Conservation (phyloP, 345 rosid species). For the Citrus trifoliata region DNA sequence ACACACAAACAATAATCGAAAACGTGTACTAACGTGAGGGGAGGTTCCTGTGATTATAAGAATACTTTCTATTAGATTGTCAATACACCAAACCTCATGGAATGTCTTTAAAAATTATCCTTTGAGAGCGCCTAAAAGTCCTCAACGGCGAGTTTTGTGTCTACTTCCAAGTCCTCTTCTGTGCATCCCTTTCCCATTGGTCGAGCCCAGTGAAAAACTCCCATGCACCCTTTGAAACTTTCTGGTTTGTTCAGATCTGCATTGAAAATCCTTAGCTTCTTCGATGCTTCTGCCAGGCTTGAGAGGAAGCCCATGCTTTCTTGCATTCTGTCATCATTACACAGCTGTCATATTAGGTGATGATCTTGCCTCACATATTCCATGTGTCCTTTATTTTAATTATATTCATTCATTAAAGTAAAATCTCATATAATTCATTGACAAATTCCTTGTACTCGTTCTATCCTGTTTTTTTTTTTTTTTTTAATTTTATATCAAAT, state of each 20-base stretch:
- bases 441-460: no score
- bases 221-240: conserved; percentile 53
- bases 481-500: no score
- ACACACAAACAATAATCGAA: no score
- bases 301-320: conserved; percentile 49
- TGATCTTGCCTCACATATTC: no score
- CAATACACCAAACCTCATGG: no score
- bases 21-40: no score
- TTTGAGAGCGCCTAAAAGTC: conserved; percentile 44
- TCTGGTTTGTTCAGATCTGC: conserved; percentile 54
- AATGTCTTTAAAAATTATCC: neutral
- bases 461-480: no score
- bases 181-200: conserved; percentile 25
- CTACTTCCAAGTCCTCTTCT: conserved; percentile 39
- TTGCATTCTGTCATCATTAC: conserved; percentile 25
- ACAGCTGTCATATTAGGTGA: no score
- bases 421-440: no score
- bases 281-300: conserved; percentile 47
- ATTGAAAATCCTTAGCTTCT: conserved; percentile 37
- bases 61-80: no score
- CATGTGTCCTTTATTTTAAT: no score
- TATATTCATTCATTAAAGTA: no score
- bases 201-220: conserved; percentile 58
- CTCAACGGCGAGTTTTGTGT: conserved; percentile 47
- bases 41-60: fast-evolving